These are phyloP conservation scores for Epichloe festucae DNA, from an alignment of 2,329 filamentous ascomycete species.

Conservation along the genomic window DNA sequence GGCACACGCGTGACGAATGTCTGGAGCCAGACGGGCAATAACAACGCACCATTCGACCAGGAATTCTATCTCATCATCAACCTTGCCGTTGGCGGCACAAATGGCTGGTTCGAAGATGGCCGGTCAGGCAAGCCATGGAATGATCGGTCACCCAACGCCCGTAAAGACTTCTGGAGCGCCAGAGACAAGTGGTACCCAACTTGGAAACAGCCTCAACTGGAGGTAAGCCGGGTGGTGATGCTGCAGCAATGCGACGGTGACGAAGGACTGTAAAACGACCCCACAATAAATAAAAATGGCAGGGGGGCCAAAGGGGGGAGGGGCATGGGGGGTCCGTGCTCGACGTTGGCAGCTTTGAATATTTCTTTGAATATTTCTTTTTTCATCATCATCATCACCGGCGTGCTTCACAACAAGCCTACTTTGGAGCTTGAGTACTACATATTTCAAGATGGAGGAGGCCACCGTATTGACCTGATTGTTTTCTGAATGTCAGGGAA, in stretches of 20 bases:
- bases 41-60: conserved; percentile 62
- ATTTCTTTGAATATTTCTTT: neutral
- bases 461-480: too few species aligned
- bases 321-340: too few species aligned
- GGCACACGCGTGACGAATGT: conserved; percentile 50
- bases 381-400: neutral
- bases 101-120: conserved; percentile 74
- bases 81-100: conserved; percentile 63
- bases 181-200: conserved; percentile 54
- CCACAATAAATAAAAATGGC: neutral
- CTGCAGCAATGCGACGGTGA: conserved; percentile 54
- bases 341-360: too few species aligned
- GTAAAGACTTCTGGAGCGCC: conserved; percentile 64
- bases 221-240: conserved; percentile 58
- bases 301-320: neutral
- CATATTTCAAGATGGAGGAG: too few species aligned
- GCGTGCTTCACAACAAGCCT: too few species aligned
- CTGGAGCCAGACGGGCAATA: conserved; percentile 48
- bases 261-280: conserved; percentile 31
- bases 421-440: too few species aligned
- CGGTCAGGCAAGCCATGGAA: conserved; percentile 66
- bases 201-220: conserved; percentile 56
- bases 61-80: conserved; percentile 66
- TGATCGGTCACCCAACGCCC: conserved; percentile 51
- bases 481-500: too few species aligned